Base-by-base conservation (phyloP, 192 early-diverging fungal genomes). In the Coemansia sp. region DNA sequence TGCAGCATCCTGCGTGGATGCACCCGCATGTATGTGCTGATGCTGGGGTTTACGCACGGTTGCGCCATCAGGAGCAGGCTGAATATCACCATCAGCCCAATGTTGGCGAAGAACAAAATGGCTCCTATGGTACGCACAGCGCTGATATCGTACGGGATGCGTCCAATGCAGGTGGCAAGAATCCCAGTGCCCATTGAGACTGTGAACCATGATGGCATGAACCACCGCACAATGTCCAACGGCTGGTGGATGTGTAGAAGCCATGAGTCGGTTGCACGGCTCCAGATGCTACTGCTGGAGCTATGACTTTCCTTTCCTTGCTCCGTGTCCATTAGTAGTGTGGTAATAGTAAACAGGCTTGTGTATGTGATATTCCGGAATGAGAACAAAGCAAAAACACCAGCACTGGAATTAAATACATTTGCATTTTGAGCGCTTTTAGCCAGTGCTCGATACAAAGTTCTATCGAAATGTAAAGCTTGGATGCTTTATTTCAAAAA, bases 151-250 rank as follows among this genome's bases (percentile, higher is more conserved):
- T 76, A 74, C 12, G 84, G 79, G 4, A 76, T 46, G 3, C 35
- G 64, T 4, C 62, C 43, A 1, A 86, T 66, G 35, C 70, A 53
- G 10, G 48, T 67, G 4, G 82, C 72, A 0, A 86, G 62, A 5
- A 84, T 68, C 4, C 84, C 84, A 26, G 79, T 86, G 23, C 84
- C 82, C 81, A 84, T 84, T 15, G 46, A 65, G 0, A 86, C 51
- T 7, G 75, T 74, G 43, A 84, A 86, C 82, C 82, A 86, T 16
- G 75, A 76, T 5, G 84, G 84, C 61, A 76, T 82, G 45, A 86
- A 86, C 64, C 77, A 71, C 10, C 48, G 58, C 20, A 75, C 40
- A 18, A 43, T 53, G 33, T 72, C 48, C n/a, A 29, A 37, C 26
- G 48, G 51, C 21, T 30, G 13, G 20, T 61, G 34, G n/a, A 68